phyloP scores from a whole-genome alignment of 2,329 filamentous ascomycete genomes.

The Pseudogymnoascus verrucosus region DNA sequence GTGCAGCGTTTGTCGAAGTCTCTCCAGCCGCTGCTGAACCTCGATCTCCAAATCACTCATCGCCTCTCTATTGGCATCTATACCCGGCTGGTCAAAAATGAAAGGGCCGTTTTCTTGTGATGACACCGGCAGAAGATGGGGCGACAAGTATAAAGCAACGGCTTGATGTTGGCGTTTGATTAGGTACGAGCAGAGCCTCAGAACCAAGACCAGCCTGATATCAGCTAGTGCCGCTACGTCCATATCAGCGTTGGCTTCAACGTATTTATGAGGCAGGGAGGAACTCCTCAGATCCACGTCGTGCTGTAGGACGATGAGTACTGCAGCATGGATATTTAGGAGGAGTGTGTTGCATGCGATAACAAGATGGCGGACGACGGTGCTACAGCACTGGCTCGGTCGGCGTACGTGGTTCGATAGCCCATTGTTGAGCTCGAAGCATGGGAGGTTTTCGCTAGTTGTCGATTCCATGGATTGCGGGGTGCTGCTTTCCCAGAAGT shows the following conservation, averaged over 20 bases:
- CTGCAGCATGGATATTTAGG: background rate
- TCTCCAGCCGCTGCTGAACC: background rate
- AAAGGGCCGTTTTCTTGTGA: background rate
- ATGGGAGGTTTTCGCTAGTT: background rate
- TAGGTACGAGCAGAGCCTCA: background rate
- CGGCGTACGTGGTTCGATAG: background rate
- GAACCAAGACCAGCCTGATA: background rate
- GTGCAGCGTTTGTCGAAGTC: background rate
- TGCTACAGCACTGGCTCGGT: background rate
- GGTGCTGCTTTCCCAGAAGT: background rate
- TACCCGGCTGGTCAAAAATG: background rate
- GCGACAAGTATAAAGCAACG: background rate
- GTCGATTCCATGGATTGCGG: background rate
- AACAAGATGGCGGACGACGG: background rate
- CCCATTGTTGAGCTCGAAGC: background rate
- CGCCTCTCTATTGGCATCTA: background rate
- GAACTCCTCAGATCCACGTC: background rate
- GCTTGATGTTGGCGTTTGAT: background rate
- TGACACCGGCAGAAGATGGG: background rate
- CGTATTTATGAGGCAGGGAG: background rate
- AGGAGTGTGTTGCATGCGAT: background rate
- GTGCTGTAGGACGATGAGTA: background rate
- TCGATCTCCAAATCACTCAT: background rate
- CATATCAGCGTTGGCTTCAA: background rate
- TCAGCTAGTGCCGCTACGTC: background rate